Conservation (phyloP, 768 basidiomycete genomes). For the Hirschioporus abietinus region DNA sequence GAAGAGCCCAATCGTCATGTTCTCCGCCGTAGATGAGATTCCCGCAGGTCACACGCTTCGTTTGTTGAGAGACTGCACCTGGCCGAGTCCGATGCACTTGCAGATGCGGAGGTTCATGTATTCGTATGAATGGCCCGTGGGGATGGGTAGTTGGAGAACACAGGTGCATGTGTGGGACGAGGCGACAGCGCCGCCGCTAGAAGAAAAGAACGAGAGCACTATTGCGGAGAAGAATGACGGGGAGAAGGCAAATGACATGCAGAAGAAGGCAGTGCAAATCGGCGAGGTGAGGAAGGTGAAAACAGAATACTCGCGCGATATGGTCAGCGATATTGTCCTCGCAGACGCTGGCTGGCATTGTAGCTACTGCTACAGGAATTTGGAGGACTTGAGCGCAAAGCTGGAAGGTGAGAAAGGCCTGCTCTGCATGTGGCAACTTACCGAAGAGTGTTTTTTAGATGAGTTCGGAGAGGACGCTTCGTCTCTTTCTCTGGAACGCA, state of each 20-base stretch:
- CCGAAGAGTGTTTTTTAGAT: background rate
- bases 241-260: background rate
- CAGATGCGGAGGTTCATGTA: constrained; percentile 59
- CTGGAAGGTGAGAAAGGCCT: constrained; percentile 29
- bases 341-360: constrained; percentile 69
- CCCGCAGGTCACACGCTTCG: constrained; percentile 46
- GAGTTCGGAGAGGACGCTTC: background rate
- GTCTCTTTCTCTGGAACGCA: constrained; percentile 30
- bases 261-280: background rate
- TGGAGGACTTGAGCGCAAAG: constrained; percentile 53
- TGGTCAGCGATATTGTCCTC: constrained; percentile 38
- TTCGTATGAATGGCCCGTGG: constrained; percentile 55
- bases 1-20: constrained; percentile 41
- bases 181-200: constrained; percentile 18
- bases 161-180: constrained; percentile 43
- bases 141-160: constrained; percentile 51
- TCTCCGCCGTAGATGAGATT: constrained; percentile 63
- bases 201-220: background rate
- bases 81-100: constrained; percentile 48
- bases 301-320: constrained; percentile 8
- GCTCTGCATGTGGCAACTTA: background rate
- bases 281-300: background rate
- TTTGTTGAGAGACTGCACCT: constrained; percentile 49
- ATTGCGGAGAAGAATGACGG: background rate
- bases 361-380: constrained; percentile 58